A percentile compares a stretch with the other conserved stretches of the same genome.
These are phyloP conservation scores for Lachnellula suecica DNA, from an alignment of 2,329 filamentous ascomycete genomes.

Conservation along the genomic window DNA sequence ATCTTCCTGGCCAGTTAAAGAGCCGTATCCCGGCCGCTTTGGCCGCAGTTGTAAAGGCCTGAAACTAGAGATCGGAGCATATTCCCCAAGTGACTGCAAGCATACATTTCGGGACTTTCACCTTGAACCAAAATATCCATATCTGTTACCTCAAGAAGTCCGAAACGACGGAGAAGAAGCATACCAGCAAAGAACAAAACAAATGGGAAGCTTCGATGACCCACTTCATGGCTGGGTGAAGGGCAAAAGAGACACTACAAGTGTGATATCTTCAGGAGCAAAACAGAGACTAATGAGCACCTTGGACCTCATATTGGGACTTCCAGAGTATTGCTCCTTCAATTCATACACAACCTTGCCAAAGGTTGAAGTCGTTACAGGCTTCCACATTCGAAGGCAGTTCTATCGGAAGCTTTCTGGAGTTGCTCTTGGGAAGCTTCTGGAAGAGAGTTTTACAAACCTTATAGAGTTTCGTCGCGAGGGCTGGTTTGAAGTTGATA, in stretches of 20 bases:
- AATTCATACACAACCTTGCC: slow-evolving; percentile 2
- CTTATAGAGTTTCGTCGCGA: neutral
- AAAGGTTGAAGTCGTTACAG: slow-evolving; percentile 16
- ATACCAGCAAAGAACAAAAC: slow-evolving; percentile 11
- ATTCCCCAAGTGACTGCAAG: slow-evolving; percentile 20
- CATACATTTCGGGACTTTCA: slow-evolving; percentile 19
- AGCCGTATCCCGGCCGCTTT: neutral
- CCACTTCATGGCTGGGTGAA: slow-evolving; percentile 19
- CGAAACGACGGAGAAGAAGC: slow-evolving; percentile 1
- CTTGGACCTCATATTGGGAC: slow-evolving; percentile 10
- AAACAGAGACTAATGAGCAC: slow-evolving; percentile 20
- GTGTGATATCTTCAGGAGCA: slow-evolving; percentile 8
- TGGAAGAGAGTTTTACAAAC: slow-evolving; percentile 12
- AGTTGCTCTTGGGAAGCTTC: slow-evolving; percentile 13
- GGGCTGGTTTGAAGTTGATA: neutral
- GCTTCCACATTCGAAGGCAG: slow-evolving; percentile 19
- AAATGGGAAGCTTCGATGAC: slow-evolving; percentile 18
- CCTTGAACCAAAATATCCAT: slow-evolving; percentile 18
- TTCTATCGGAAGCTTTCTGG: slow-evolving; percentile 20
- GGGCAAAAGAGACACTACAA: slow-evolving; percentile 9
- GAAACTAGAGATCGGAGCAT: slow-evolving; percentile 20
- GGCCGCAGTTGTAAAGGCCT: slow-evolving; percentile 10
- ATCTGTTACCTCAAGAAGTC: slow-evolving; percentile 13
- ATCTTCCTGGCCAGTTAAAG: slow-evolving; percentile 14
- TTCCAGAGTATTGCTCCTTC: slow-evolving; percentile 7